Conservation (phyloP, 1,139 yeast genomes). For the Yamadazyma atlantica region DNA sequence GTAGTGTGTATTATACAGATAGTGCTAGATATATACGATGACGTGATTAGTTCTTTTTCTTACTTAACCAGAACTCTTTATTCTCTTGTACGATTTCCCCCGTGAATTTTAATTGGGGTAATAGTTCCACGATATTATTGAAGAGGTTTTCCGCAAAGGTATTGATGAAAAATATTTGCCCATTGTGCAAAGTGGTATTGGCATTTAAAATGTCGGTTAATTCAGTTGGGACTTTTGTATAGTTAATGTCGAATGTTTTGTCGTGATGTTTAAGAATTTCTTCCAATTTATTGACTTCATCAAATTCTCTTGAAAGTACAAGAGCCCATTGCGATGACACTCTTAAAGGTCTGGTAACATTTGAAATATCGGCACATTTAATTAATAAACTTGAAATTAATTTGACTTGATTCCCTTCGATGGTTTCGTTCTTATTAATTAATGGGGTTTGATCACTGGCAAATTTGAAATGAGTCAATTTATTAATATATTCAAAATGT, state of each 20-base stretch:
- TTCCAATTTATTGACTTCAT: conserved; percentile 62
- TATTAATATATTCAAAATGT: conserved; percentile 72
- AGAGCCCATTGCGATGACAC: conserved; percentile 87
- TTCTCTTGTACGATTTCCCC: conserved; percentile 46
- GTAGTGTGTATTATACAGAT: background rate
- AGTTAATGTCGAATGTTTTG: conserved; percentile 22
- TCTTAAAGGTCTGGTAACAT: conserved; percentile 77
- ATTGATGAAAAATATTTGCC: conserved; percentile 83
- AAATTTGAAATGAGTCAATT: conserved; percentile 25
- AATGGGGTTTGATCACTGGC: background rate
- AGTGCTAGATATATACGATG: background rate
- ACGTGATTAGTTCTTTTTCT: background rate
- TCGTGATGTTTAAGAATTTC: conserved; percentile 25
- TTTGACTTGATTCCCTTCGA: conserved; percentile 31
- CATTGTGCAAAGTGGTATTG: conserved; percentile 57
- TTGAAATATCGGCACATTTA: conserved; percentile 93
- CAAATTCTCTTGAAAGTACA: conserved; percentile 72
- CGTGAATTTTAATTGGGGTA: conserved; percentile 59
- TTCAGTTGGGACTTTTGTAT: conserved; percentile 29
- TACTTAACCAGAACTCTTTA: conserved; percentile 42
- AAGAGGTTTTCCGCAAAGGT: conserved; percentile 81
- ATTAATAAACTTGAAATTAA: conserved; percentile 68
- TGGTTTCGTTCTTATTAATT: conserved; percentile 15
- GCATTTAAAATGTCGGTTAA: conserved; percentile 39
- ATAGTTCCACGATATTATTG: conserved; percentile 54